Base-by-base conservation (phyloP, 768 basidiomycete genomes). In the Amanita thiersii region DNA sequence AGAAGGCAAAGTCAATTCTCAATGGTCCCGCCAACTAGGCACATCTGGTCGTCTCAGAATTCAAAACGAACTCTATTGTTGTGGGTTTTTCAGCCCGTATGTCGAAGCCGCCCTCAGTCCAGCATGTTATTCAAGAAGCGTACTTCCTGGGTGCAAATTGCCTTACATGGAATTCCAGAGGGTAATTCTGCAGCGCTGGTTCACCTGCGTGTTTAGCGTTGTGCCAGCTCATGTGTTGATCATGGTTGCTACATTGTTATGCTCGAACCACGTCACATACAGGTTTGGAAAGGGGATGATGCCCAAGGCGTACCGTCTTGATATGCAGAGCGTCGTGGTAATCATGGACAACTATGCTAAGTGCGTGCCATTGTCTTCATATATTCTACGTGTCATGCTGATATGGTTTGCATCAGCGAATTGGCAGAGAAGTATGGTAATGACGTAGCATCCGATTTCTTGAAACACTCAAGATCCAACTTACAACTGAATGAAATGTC, bases 201-300 rank as follows among this genome's bases (percentile, higher is more conserved):
- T 77, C 55, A 71, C 65, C 9, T 62, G 66, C 30, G 63, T 73
- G 2, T 90, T 89, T 56, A 52, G 70, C 18, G 56, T 87, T 44
- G 85, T 83, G 4, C 84, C 81, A 0, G 56, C 74, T 7, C 82
- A 89, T 42, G 57, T 91, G 35, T 50, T 53, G 11, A 68, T 79
- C 51, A 87, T 87, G 60, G 37, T 84, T 39, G 63, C 70, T 1
- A 77, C 70, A 2, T 60, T 89, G 38, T 57, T 89, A 29, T 89
- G 83, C 60, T 74, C 77, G 3, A 86, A 86, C 60, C 86, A 90
- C 51, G 76, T 90, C 56, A 89, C 86, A 35, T 88, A 88, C 52
- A 66, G 86, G 25, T 89, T 90, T 57, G 86, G 86, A 0, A 90
- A 90, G 65, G 87, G 88, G 34, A 79, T 89, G 77, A 87, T 84